Evolutionary conservation across 345 rosid genomes (phyloP), one percentile per base, ranked within the genome.

Genomic region (Salix viminalis): DNA sequence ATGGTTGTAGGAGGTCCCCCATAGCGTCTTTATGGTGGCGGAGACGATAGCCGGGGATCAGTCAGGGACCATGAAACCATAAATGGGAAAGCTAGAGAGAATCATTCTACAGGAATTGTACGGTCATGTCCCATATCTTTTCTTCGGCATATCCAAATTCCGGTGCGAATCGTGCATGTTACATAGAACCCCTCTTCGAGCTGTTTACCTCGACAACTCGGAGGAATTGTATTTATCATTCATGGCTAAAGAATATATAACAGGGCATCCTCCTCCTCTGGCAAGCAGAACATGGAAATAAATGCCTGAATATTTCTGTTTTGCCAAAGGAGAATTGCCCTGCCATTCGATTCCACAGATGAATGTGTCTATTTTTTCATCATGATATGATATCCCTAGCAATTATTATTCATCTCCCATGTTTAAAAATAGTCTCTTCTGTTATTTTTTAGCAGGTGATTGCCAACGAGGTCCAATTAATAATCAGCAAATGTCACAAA

Each of bases 251-350:
- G 83, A 84, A 84, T n/a, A n/a, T n/a, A n/a, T 82, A 58, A 76
- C 87, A 78, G 87, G 23, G 87, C 76, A 62, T 77, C 12, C 11
- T 78, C 82, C 83, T 80, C 76, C 79, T 56, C 78, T 84, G 87
- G 87, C 87, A 84, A 73, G 71, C 65, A 62, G 68, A 60, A 15
- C 39, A 37, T 46, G 12, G 3, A 4, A 7, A 23, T 19, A 41
- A 16, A 41, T 41, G 44, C 44, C 44, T 41, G 34, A 10, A 70
- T 69, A 36, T 13, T 28, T 39, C 36, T 73, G 73, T 65, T 76
- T 69, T 87, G 90, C 91, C 91, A 88, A 84, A 85, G 88, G 90
- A 87, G 90, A 85, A 79, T 85, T 87, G 88, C 87, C 84, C 87
- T 84, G 90, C 82, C 69, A 84, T 87, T 87, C 79, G 44, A 41